A percentile compares a stretch with the other conserved stretches of the same genome.
Evolutionary conservation across 345 rosid species (phyloP).

Genomic region (Reutealis trisperma): DNA sequence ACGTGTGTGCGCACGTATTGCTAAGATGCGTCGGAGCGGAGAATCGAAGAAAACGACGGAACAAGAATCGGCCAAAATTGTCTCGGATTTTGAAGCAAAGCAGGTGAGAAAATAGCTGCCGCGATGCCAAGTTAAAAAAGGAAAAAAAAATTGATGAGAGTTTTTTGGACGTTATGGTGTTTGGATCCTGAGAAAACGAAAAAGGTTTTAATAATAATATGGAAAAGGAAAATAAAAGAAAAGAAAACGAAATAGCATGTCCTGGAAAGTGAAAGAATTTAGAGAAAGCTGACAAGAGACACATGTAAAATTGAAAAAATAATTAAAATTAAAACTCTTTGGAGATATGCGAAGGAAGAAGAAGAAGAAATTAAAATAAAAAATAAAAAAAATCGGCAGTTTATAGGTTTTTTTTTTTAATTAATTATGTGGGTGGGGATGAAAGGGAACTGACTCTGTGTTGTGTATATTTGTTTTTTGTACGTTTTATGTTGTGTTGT

Average conservation of each 20-base stretch:
- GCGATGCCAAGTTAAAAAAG: background rate
- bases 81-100: constrained; percentile 23
- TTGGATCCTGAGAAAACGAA: constrained; percentile 2
- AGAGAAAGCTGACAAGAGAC: constrained; percentile 25
- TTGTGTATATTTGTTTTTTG: background rate
- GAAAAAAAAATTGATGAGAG: background rate
- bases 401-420: background rate
- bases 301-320: background rate
- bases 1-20: background rate
- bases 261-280: constrained; percentile 4
- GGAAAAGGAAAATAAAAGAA: background rate
- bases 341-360: no score
- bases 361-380: background rate
- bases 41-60: constrained; percentile 16
- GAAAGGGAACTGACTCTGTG: constrained; percentile 19
- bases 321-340: no score
- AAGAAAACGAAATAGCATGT: background rate
- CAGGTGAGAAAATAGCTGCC: background rate
- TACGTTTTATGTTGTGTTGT: constrained; percentile 2
- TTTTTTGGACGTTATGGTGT: constrained; percentile 20
- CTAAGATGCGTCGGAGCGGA: constrained; percentile 1
- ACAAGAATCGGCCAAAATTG: background rate
- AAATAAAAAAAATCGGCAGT: constrained; percentile 14
- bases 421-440: background rate
- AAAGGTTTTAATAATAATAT: no score